A percentile compares a stretch with the other conserved stretches of the same genome.
Evolutionary conservation across 768 basidiomycete species (phyloP).

Genomic region (Multifurca ochricompacta): DNA sequence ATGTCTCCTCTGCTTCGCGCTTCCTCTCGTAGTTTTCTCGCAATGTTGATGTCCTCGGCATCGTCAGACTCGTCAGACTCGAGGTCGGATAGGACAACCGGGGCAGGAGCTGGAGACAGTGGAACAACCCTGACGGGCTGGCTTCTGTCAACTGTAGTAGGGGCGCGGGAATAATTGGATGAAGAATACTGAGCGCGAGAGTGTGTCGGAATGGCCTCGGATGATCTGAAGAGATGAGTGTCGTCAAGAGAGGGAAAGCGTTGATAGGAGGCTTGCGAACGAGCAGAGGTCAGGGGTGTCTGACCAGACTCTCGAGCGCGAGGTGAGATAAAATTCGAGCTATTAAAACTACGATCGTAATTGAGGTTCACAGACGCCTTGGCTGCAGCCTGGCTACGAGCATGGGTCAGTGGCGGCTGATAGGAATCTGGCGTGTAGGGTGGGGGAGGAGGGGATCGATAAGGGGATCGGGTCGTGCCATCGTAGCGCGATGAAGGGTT

Average conservation of each 20-base stretch:
- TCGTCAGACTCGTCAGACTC: not conserved
- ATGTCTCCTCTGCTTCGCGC: not conserved
- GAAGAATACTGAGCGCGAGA: not conserved
- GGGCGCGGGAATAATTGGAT: not conserved
- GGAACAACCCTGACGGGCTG: not conserved
- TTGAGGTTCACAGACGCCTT: not conserved
- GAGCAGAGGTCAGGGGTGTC: not conserved
- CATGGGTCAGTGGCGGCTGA: too few species aligned
- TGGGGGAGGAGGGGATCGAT: not conserved
- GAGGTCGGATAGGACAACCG: not conserved
- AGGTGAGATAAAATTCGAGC: not conserved
- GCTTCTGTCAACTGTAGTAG: not conserved
- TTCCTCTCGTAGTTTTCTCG: not conserved
- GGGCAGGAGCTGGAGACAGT: not conserved
- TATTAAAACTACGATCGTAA: not conserved
- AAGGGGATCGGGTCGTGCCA: not conserved
- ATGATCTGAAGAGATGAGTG: not conserved
- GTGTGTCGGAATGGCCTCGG: not conserved
- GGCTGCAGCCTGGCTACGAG: not conserved
- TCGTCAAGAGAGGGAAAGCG: not conserved
- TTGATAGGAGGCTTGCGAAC: not conserved
- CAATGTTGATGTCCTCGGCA: not conserved
- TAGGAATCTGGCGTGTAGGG: not conserved
- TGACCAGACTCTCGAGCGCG: not conserved
- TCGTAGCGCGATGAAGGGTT: not conserved